These are phyloP conservation scores for Penicillium desertorum DNA, from an alignment of 495 filamentous ascomycete species.

Conservation along the genomic window DNA sequence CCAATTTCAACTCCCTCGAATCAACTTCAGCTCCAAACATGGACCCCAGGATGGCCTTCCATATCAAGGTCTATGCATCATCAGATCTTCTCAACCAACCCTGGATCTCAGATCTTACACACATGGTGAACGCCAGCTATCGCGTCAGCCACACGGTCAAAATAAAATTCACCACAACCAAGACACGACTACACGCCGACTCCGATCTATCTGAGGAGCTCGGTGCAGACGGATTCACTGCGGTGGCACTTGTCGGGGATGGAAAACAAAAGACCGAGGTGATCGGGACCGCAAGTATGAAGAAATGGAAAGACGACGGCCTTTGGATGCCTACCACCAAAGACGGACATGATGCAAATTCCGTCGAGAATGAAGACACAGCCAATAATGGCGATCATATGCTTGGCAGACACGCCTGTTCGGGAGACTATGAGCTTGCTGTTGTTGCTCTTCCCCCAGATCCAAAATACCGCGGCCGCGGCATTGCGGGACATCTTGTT, in stretches of 20 bases:
- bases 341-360: not conserved
- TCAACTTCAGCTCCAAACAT: not conserved
- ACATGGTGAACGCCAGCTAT: not conserved
- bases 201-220: not conserved
- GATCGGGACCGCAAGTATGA: slow-evolving; percentile 22
- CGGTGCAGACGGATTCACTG: not conserved
- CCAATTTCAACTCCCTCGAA: not conserved
- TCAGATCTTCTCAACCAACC: not conserved
- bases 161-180: not conserved
- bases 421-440: not conserved
- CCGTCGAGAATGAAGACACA: not conserved
- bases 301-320: slow-evolving; percentile 21
- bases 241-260: not conserved
- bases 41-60: not conserved
- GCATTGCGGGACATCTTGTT: not conserved
- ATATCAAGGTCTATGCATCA: not conserved
- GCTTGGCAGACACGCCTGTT: not conserved
- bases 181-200: not conserved
- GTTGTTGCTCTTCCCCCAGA: not conserved
- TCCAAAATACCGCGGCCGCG: not conserved
- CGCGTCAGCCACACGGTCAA: not conserved
- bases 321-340: slow-evolving; percentile 15
- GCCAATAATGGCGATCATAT: not conserved
- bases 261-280: slow-evolving; percentile 3
- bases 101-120: not conserved